Conservation (phyloP, 495 filamentous ascomycete species). For the Cercophora samala region DNA sequence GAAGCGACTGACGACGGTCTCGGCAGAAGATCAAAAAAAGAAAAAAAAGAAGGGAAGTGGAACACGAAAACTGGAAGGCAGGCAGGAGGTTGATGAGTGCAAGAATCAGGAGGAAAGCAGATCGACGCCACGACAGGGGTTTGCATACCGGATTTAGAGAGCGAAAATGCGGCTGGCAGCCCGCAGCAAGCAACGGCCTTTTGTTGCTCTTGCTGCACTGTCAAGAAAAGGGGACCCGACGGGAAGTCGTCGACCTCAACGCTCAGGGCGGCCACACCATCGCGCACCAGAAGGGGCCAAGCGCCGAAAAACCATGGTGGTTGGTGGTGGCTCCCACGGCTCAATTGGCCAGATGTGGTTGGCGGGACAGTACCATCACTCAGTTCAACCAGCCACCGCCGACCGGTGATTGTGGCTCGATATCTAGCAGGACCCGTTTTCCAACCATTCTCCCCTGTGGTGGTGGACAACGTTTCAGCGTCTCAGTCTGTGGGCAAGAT, state of each 20-base stretch:
- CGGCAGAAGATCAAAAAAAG: neutral
- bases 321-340: neutral
- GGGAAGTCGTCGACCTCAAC: neutral
- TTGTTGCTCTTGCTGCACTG: neutral
- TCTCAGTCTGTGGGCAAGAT: neutral
- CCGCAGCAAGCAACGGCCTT: conserved; percentile 13
- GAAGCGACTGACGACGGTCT: neutral
- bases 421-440: neutral
- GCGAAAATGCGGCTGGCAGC: conserved; percentile 9
- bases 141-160: conserved; percentile 10
- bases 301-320: conserved; percentile 7
- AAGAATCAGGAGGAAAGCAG: conserved; percentile 5
- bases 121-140: conserved; percentile 6
- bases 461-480: neutral
- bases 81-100: neutral
- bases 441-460: neutral
- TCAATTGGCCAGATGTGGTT: conserved; percentile 15
- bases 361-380: conserved; percentile 16
- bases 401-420: neutral
- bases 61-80: conserved; percentile 4
- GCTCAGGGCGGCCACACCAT: neutral
- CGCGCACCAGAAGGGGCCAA: neutral
- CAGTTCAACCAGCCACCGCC: neutral
- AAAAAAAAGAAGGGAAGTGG: conserved; percentile 4
- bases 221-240: neutral